A percentile compares a stretch with the other conserved stretches of the same genome.
phyloP scores from a whole-genome alignment of 768 basidiomycete genomes.

The Rhizopogon sp. region DNA sequence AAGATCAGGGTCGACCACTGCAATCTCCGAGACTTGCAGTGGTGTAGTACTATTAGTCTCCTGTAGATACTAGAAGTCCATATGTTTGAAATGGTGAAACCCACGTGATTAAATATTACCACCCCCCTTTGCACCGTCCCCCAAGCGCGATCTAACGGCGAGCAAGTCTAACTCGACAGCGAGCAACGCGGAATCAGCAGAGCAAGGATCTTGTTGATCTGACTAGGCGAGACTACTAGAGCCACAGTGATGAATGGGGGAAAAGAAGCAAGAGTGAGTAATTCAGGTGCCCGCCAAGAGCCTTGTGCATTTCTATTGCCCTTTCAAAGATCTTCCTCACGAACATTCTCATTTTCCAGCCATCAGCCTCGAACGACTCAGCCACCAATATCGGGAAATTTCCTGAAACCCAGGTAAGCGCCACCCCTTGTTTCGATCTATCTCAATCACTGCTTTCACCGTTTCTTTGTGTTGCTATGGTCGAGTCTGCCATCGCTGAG shows the following conservation, averaged over 20 bases:
- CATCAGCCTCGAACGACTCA: conserved; percentile 19
- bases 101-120: too few relatives aligned
- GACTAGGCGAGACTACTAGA: not conserved
- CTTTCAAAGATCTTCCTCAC: conserved; percentile 7
- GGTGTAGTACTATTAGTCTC: too few relatives aligned
- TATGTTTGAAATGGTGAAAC: too few relatives aligned
- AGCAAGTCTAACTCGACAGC: not conserved
- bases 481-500: conserved; percentile 11
- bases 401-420: conserved; percentile 27
- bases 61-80: too few relatives aligned
- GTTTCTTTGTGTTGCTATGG: conserved; percentile 10
- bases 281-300: conserved; percentile 19
- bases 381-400: conserved; percentile 20
- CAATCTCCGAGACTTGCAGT: too few relatives aligned
- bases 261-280: conserved; percentile 27
- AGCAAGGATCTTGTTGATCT: not conserved
- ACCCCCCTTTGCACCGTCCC: not conserved
- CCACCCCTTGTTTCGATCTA: conserved; percentile 10
- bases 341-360: conserved; percentile 22
- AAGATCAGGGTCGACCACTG: too few relatives aligned
- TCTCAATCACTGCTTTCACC: conserved; percentile 6
- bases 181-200: not conserved
- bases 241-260: conserved; percentile 16
- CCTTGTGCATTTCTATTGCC: not conserved
- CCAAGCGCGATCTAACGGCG: not conserved